phyloP scores from a whole-genome alignment of 805 yeast species.

The Ogataea degrootiae region DNA sequence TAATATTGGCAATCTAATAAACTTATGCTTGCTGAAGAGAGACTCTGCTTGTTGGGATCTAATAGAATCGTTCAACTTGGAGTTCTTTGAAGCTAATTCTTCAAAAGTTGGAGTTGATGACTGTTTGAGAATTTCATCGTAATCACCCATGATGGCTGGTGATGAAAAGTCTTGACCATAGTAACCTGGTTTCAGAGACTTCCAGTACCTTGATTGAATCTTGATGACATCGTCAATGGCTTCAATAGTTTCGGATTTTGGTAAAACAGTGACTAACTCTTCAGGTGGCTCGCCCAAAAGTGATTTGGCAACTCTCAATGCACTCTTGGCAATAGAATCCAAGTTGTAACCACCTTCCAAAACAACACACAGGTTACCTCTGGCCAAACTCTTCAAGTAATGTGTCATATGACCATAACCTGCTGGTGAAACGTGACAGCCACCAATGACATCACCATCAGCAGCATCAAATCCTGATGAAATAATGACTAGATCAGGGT shows the following conservation, averaged over 20 bases:
- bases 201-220: conserved; percentile 84
- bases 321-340: conserved; percentile 85
- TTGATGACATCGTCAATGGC: conserved; percentile 77
- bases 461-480: conserved; percentile 99
- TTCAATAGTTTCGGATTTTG: conserved; percentile 72
- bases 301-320: conserved; percentile 86
- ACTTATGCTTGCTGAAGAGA: conserved; percentile 48
- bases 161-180: conserved; percentile 30
- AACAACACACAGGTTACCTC: conserved; percentile 83
- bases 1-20: conserved; percentile 65
- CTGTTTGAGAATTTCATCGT: conserved; percentile 34
- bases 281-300: conserved; percentile 95
- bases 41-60: conserved; percentile 64
- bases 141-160: conserved; percentile 28
- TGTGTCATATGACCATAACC: conserved; percentile 98
- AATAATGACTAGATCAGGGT: conserved; percentile 88
- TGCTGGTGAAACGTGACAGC: conserved; percentile 91
- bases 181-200: conserved; percentile 68
- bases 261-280: conserved; percentile 56
- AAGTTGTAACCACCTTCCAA: conserved; percentile 96
- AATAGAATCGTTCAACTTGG: conserved; percentile 65
- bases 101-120: conserved; percentile 36
- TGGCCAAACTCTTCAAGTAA: conserved; percentile 78
- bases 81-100: conserved; percentile 36
- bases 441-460: conserved; percentile 95